These are phyloP conservation scores for Neonectria neomacrospora DNA, from an alignment of 2,329 filamentous ascomycete species.

Conservation along the genomic window DNA sequence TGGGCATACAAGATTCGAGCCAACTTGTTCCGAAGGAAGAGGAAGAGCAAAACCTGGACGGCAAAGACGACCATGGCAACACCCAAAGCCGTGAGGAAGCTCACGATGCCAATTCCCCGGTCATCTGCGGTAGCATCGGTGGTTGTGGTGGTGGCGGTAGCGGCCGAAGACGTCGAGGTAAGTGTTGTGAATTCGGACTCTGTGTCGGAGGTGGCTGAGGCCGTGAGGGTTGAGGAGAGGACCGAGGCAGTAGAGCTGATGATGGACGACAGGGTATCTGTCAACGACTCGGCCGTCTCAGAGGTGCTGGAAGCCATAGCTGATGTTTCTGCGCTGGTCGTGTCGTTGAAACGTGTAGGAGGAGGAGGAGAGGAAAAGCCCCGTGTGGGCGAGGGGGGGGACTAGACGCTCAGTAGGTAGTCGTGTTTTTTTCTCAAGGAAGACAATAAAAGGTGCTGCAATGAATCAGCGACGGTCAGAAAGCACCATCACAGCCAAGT, in stretches of 20 bases:
- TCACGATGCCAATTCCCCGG: constrained; percentile 54
- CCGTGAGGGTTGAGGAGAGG: constrained; percentile 29
- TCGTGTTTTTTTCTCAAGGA: constrained; percentile 12
- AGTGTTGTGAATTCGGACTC: constrained; percentile 9
- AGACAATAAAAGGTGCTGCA: constrained; percentile 5
- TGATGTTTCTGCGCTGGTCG: neutral
- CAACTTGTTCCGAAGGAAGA: constrained; percentile 80
- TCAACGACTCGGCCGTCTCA: constrained; percentile 29
- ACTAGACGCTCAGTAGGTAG: neutral
- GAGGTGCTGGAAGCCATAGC: constrained; percentile 26
- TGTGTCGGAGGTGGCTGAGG: constrained; percentile 20
- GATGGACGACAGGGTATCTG: constrained; percentile 34
- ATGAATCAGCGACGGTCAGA: constrained; percentile 19
- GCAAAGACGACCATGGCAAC: constrained; percentile 72
- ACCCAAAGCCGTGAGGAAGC: constrained; percentile 72
- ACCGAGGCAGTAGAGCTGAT: constrained; percentile 30
- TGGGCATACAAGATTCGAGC: constrained; percentile 81
- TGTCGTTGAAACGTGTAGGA: constrained; percentile 4
- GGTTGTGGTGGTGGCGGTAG: neutral
- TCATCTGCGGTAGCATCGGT: constrained; percentile 53
- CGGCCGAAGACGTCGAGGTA: constrained; percentile 13
- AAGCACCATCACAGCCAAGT: constrained; percentile 22
- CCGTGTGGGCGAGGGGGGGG: constrained; percentile 27
- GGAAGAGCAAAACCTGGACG: constrained; percentile 75
- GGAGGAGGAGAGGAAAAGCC: constrained; percentile 15